Base-by-base conservation (phyloP, 2,329 filamentous ascomycete species). In the Clonostachys byssicola region DNA sequence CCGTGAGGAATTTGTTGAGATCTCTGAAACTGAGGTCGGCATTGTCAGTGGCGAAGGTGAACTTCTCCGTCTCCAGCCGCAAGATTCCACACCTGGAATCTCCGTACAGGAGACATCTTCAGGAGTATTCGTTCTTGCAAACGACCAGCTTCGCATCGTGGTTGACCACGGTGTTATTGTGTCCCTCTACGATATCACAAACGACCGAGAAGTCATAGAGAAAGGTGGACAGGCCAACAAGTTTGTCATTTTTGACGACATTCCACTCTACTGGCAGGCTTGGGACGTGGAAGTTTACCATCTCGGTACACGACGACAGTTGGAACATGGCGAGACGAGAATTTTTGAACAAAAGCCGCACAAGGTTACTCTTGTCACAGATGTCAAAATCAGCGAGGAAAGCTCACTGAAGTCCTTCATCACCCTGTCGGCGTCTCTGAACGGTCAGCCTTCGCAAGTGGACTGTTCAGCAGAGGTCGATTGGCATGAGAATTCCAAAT, bases 221-320 rank as follows among this genome's bases (percentile, higher is more conserved):
- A 70, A 79, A 55, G 83, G 80, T 36, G 79, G 80, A 20, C 92
- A 92, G 63, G 92, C 87, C 20, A 96, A 95, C 55, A 91, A 96
- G 62, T 82, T 94, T 44, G 92, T 97, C 53, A 83, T 97, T 20
- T 97, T 95, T 59, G 94, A 99, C 60, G 94, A 99, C 70, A 96
- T 97, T 70, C 92, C 92, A 18, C 78, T 96, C 20, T 96, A 95
- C 72, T 97, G 91, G 92, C 89, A 96, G 68, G 92, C 91, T 4
- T 96, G 92, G 92, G 92, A 99, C 64, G 92, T 97, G 6, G 94
- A 99, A 67, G 92, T 97, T 30, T 99, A 86, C 71, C 94, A 99
- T 59, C 80, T 97, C 23, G 84, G 95, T 47, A 94, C 91, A 3
- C 84, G 91, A 48, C 81, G 88, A 62, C 88, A 92, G 62, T 76